Evolutionary conservation across 345 rosid species (phyloP).

Genomic region (Acer campestre): DNA sequence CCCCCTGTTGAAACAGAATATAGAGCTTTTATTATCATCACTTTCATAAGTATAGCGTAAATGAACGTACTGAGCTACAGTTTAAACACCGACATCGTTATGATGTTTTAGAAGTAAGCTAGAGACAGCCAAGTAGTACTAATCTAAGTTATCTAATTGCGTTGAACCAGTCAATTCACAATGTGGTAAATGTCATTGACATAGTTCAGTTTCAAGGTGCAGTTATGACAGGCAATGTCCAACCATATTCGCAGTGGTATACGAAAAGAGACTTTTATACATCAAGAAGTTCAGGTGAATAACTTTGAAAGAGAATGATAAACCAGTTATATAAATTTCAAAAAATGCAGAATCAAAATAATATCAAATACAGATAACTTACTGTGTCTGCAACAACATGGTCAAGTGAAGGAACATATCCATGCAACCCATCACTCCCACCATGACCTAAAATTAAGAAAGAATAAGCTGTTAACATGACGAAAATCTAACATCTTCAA

Average conservation of each 20-base stretch:
- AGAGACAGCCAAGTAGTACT: not conserved
- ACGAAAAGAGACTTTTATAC: not conserved
- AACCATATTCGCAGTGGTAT: not conserved
- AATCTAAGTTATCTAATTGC: not conserved
- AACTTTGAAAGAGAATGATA: not conserved
- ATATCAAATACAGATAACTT: slow-evolving; percentile 22
- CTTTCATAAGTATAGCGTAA: not conserved
- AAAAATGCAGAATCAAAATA: not conserved
- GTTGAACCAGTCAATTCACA: not conserved
- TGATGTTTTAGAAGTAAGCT: slow-evolving; percentile 6
- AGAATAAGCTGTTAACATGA: slow-evolving; percentile 1
- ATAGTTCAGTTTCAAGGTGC: slow-evolving; percentile 14
- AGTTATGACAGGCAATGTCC: not conserved
- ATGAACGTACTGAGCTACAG: not conserved
- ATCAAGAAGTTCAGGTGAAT: not conserved
- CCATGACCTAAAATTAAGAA: slow-evolving; percentile 74
- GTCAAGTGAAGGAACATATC: slow-evolving; percentile 97
- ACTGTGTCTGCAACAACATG: slow-evolving; percentile 90
- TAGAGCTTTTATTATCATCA: not conserved
- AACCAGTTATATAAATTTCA: not conserved
- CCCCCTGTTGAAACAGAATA: slow-evolving; percentile 47
- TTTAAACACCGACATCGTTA: not conserved
- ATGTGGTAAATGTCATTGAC: not conserved
- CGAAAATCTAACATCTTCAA: slow-evolving; percentile 11
- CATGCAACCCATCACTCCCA: slow-evolving; percentile 99